These are phyloP conservation scores for Amanita brunnescens DNA, from an alignment of 768 basidiomycete genomes.

Conservation along the genomic window DNA sequence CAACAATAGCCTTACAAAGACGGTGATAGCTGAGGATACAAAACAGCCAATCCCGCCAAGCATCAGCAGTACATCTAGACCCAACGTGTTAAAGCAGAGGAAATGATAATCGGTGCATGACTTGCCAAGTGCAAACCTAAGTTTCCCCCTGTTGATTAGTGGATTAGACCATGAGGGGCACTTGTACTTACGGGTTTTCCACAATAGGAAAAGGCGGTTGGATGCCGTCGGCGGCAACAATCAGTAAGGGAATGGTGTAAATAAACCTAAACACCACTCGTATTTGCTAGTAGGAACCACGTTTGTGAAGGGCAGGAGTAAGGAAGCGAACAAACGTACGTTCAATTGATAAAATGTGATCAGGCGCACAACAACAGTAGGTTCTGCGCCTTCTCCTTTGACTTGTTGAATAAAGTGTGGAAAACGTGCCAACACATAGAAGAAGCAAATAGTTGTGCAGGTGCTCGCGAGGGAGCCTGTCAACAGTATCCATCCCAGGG, in stretches of 20 bases:
- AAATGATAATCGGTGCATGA: conserved; percentile 2
- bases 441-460: conserved; percentile 57
- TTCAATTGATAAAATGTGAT: conserved; percentile 73
- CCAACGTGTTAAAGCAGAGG: conserved; percentile 13
- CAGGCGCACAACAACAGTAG: conserved; percentile 65
- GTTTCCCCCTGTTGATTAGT: not conserved
- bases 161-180: not conserved
- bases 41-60: conserved; percentile 67
- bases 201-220: conserved; percentile 41
- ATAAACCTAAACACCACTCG: conserved; percentile 72
- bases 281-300: conserved; percentile 39
- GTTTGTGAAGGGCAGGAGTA: not conserved
- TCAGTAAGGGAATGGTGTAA: conserved; percentile 60
- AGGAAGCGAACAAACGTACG: conserved; percentile 32
- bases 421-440: conserved; percentile 65
- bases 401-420: conserved; percentile 64
- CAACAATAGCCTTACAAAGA: conserved; percentile 43
- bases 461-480: conserved; percentile 61
- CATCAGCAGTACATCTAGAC: conserved; percentile 61
- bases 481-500: conserved; percentile 68
- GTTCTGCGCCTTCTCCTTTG: conserved; percentile 65
- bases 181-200: conserved; percentile 41
- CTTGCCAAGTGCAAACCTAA: conserved; percentile 57
- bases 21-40: conserved; percentile 71
- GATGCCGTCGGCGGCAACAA: conserved; percentile 60